Evolutionary conservation across 2,329 filamentous ascomycete species (phyloP).

Genomic region (Xylaria polymorpha): DNA sequence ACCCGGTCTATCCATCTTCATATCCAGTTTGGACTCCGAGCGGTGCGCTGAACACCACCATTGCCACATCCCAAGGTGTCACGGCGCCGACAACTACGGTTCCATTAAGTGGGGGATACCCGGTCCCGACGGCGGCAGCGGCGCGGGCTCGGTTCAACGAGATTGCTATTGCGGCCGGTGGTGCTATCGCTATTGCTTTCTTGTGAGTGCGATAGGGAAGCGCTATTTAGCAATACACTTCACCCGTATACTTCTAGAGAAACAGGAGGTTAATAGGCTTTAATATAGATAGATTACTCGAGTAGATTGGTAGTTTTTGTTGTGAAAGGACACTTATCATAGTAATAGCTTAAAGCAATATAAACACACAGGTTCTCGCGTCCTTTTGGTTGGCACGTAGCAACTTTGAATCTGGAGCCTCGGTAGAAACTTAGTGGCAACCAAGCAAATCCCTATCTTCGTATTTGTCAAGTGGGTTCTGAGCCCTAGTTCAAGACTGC

Average conservation of each 20-base stretch:
- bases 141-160: constrained; percentile 38
- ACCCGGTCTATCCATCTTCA: constrained; percentile 29
- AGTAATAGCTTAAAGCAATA: constrained; percentile 6
- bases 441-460: not conserved
- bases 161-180: constrained; percentile 36
- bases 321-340: not conserved
- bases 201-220: constrained; percentile 33
- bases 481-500: not conserved
- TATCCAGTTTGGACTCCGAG: constrained; percentile 20
- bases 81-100: constrained; percentile 12
- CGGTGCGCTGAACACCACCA: constrained; percentile 16
- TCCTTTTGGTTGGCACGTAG: not conserved
- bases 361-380: not conserved
- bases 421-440: constrained; percentile 4
- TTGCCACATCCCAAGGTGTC: constrained; percentile 24
- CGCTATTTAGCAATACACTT: not conserved
- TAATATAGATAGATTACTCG: constrained; percentile 8
- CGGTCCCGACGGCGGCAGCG: constrained; percentile 41
- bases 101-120: constrained; percentile 7
- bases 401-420: not conserved
- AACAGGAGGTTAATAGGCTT: constrained; percentile 3
- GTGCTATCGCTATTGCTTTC: constrained; percentile 39
- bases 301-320: not conserved
- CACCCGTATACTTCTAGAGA: not conserved
- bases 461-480: constrained; percentile 15